These are phyloP conservation scores for Monilinia polystroma DNA, from an alignment of 2,329 filamentous ascomycete genomes.

Conservation along the genomic window DNA sequence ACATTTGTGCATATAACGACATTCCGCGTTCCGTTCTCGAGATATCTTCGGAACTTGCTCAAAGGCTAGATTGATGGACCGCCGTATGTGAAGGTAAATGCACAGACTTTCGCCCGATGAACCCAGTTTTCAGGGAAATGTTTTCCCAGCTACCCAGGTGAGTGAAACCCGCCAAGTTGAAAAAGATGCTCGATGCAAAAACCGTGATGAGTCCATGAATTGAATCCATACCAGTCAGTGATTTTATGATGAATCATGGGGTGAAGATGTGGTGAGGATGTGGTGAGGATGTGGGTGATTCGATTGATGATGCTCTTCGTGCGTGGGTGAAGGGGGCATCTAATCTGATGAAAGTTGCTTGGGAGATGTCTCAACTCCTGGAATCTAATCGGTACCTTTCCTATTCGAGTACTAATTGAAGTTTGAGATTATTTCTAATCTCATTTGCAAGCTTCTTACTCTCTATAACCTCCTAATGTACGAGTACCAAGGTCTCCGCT, in stretches of 20 bases:
- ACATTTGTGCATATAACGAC: constrained; percentile 14
- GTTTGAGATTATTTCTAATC: constrained; percentile 2
- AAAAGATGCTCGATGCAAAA: not conserved
- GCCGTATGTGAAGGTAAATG: constrained; percentile 19
- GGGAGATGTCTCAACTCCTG: constrained; percentile 2
- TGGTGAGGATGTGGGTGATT: constrained; percentile 2
- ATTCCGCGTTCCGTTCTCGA: not conserved
- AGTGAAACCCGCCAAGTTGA: not conserved
- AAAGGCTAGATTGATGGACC: not conserved
- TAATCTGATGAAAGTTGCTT: constrained; percentile 19
- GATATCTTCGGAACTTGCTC: constrained; percentile 19
- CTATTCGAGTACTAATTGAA: not conserved
- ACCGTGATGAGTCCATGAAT: not conserved
- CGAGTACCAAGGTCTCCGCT: not conserved
- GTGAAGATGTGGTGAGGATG: not conserved
- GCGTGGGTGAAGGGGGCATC: constrained; percentile 2
- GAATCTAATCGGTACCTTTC: constrained; percentile 4
- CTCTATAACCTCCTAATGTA: no score
- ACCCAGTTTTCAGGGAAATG: constrained; percentile 3
- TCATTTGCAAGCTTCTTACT: not conserved
- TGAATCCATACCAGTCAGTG: not conserved
- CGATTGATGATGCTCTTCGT: not conserved
- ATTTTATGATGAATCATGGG: not conserved
- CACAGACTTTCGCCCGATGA: constrained; percentile 17
- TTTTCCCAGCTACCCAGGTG: constrained; percentile 4